Base-by-base conservation (phyloP, 2,329 filamentous ascomycete species). In the Fusarium anguioides region DNA sequence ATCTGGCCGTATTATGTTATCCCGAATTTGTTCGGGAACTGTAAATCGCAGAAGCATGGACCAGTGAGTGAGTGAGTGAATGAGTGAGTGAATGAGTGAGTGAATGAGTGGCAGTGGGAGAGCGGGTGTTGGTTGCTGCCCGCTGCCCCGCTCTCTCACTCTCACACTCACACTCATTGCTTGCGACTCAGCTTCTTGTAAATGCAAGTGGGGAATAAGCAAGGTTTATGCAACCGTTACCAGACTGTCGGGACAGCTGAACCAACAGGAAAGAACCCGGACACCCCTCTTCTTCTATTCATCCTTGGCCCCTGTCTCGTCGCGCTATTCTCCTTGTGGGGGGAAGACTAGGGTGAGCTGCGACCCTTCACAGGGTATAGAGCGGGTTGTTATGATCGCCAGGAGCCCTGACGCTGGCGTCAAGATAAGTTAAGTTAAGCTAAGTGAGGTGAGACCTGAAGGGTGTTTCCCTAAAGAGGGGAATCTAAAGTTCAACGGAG, bases 251-350 rank as follows among this genome's bases (percentile, higher is more conserved):
- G 63, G 56, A 37, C 36, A 51, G 60, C 35, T 54, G 65, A 65
- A 44, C 68, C 68, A 71, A 71, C 62, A 60, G 68, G 68, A 67
- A 64, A 49, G 18, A 35, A 57, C 42, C 58, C 42, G 51, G 59
- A 8, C 9, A 26, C 41, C 41, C 31, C 60, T 29, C 48, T 29
- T 47, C 44, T 33, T 42, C 20, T 37, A 44, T 50, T 51, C 41
- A 59, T 35, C 48, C 42, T 35, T n/a, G 29, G n/a, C 23, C 60
- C 46, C 24, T 47, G 35, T 24, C 47, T 12, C 23, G 10, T 29
- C 23, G 39, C 51, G 45, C 48, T 60, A 60, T 36, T 31, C 41
- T 63, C 41, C 11, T 46, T 48, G 23, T 62, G 39, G 45, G 44
- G 49, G 45, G 44, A 55, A 24, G 21, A 20, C n/a, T 31, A 36